Evolutionary conservation across 2,329 filamentous ascomycete species (phyloP).

Genomic region (Colletotrichum coccodes): DNA sequence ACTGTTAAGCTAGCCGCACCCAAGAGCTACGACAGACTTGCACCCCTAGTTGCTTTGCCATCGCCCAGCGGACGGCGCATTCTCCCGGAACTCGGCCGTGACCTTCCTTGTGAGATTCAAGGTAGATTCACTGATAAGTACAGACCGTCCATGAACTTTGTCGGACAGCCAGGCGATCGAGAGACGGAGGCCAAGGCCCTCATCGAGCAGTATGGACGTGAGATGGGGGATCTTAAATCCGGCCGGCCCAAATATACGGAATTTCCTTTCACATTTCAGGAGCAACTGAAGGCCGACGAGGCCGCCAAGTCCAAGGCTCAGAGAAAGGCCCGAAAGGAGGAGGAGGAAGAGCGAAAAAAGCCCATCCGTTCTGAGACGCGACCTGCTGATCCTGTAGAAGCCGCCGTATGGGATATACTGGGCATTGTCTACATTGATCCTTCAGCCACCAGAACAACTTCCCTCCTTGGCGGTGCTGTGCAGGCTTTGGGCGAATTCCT

Average conservation of each 20-base stretch:
- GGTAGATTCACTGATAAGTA: slow-evolving; percentile 54
- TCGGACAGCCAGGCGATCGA: slow-evolving; percentile 51
- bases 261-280: slow-evolving; percentile 54
- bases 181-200: slow-evolving; percentile 50
- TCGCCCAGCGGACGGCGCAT: slow-evolving; percentile 50
- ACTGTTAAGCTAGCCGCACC: slow-evolving; percentile 54
- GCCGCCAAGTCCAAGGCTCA: slow-evolving; percentile 57
- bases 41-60: slow-evolving; percentile 53
- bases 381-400: slow-evolving; percentile 56
- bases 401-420: slow-evolving; percentile 63
- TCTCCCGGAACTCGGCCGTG: slow-evolving; percentile 50
- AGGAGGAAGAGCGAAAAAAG: slow-evolving; percentile 51
- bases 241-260: slow-evolving; percentile 58
- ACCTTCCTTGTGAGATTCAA: slow-evolving; percentile 55
- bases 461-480: slow-evolving; percentile 57
- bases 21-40: slow-evolving; percentile 57
- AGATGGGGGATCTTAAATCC: slow-evolving; percentile 53
- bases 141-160: slow-evolving; percentile 49
- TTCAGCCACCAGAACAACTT: slow-evolving; percentile 47
- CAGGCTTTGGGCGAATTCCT: slow-evolving; percentile 62
- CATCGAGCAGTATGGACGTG: slow-evolving; percentile 52
- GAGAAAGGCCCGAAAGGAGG: slow-evolving; percentile 55
- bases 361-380: slow-evolving; percentile 54
- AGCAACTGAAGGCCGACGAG: slow-evolving; percentile 58
- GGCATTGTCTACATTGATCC: slow-evolving; percentile 61